Percentiles rank a stretch among this genome's conserved stretches.
Evolutionary conservation across 2,329 filamentous ascomycete species (phyloP).

Genomic region (Diplocarpon rosae): DNA sequence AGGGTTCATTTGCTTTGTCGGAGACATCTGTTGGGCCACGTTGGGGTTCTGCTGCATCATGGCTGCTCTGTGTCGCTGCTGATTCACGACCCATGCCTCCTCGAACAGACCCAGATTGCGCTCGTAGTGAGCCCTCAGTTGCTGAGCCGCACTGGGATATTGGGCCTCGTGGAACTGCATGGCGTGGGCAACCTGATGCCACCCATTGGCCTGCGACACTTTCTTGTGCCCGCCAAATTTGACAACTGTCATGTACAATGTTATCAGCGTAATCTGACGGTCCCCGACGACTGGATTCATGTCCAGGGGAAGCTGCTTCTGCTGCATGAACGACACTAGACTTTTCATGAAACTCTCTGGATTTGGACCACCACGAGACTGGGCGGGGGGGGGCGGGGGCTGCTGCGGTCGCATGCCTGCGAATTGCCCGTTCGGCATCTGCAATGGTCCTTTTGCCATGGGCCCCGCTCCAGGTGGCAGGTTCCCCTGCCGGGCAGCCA

Average conservation of each 20-base stretch:
- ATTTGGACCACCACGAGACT: conserved; percentile 33
- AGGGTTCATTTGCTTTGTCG: conserved; percentile 32
- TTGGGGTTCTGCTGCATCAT: conserved; percentile 22
- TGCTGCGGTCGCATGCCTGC: conserved; percentile 43
- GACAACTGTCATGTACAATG: conserved; percentile 67
- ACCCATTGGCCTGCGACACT: conserved; percentile 58
- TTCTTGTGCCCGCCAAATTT: conserved; percentile 69
- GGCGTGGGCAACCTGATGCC: conserved; percentile 59
- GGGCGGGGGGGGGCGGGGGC: conserved; percentile 34
- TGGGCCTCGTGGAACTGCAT: conserved; percentile 53
- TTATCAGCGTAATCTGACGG: conserved; percentile 61
- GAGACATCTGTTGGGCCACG: conserved; percentile 31
- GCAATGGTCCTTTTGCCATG: conserved; percentile 36
- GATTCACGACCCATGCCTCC: conserved; percentile 48
- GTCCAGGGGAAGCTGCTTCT: conserved; percentile 63
- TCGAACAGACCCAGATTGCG: conserved; percentile 70
- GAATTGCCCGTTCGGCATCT: conserved; percentile 45
- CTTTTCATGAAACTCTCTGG: conserved; percentile 39
- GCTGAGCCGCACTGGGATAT: conserved; percentile 52
- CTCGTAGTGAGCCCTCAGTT: conserved; percentile 65
- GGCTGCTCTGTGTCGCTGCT: conserved; percentile 32
- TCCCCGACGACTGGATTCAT: conserved; percentile 62
- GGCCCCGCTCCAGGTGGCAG: conserved; percentile 31
- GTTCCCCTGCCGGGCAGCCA: conserved; percentile 30
- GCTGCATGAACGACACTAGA: conserved; percentile 64